Evolutionary conservation across 495 filamentous ascomycete species (phyloP).

Genomic region (Halenospora varia): DNA sequence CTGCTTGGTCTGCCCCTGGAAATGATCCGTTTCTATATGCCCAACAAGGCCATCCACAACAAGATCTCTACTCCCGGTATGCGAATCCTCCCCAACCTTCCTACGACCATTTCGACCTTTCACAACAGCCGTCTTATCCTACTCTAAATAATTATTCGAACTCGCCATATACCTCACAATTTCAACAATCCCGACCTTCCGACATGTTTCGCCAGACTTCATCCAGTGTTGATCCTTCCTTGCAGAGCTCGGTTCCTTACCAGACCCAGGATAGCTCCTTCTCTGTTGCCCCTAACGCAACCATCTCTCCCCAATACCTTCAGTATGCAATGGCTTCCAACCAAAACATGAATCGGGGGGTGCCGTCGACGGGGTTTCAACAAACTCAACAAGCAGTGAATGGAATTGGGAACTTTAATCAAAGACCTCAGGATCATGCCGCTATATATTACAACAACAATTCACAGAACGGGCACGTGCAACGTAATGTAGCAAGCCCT

Average conservation of each 20-base stretch:
- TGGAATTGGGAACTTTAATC: constrained; percentile 3
- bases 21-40: constrained; percentile 11
- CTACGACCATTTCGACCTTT: constrained; percentile 16
- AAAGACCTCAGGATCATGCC: constrained; percentile 10
- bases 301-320: constrained; percentile 21
- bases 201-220: constrained; percentile 13
- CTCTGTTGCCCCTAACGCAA: constrained; percentile 13
- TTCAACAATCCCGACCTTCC: constrained; percentile 13
- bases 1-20: constrained; percentile 10
- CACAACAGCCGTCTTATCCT: constrained; percentile 20
- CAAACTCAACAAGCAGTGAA: constrained; percentile 3
- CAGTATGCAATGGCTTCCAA: constrained; percentile 11
- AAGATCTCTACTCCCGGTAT: constrained; percentile 30
- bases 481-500: neutral
- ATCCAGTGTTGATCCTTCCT: constrained; percentile 20
- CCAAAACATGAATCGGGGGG: constrained; percentile 7
- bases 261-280: constrained; percentile 13
- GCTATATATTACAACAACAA: constrained; percentile 2
- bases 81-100: constrained; percentile 14
- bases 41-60: constrained; percentile 13
- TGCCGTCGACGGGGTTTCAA: constrained; percentile 5
- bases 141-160: constrained; percentile 9
- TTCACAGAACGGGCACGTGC: constrained; percentile 7
- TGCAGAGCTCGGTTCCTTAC: constrained; percentile 6
- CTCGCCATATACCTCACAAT: constrained; percentile 20